A percentile compares a stretch with the other conserved stretches of the same genome.
phyloP scores from a whole-genome alignment of 2,329 filamentous ascomycete genomes.

The Penicillium sp. region DNA sequence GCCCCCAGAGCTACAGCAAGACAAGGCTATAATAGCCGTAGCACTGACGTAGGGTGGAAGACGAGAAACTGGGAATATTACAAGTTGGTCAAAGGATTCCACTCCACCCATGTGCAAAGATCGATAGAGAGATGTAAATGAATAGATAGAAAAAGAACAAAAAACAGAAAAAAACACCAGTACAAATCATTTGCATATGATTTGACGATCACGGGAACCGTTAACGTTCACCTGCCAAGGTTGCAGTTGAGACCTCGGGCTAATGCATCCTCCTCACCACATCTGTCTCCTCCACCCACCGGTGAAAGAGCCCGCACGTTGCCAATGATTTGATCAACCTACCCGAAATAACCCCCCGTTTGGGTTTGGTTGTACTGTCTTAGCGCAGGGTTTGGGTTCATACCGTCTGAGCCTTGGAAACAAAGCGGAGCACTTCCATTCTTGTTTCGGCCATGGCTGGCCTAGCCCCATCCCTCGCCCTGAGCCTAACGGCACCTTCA shows the following conservation, averaged over 20 bases:
- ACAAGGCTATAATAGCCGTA: neutral
- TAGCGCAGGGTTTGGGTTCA: conserved; percentile 3
- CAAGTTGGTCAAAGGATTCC: neutral
- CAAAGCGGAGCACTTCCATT: conserved; percentile 16
- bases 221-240: neutral
- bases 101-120: neutral
- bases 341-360: conserved; percentile 3
- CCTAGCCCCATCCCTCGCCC: conserved; percentile 22
- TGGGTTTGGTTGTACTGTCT: neutral
- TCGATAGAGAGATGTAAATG: neutral
- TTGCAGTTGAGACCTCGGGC: neutral
- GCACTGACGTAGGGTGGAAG: neutral
- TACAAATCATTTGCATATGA: conserved; percentile 2
- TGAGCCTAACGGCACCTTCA: conserved; percentile 20
- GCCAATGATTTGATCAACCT: conserved; percentile 11
- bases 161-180: neutral
- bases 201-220: neutral
- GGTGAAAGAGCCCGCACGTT: conserved; percentile 22
- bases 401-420: neutral
- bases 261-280: neutral
- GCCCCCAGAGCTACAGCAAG: neutral
- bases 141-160: neutral
- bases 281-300: conserved; percentile 16
- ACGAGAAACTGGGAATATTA: neutral
- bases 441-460: conserved; percentile 15